Conservation (phyloP, 371 early-diverging fungal species). For the Mucor circinelloides region DNA sequence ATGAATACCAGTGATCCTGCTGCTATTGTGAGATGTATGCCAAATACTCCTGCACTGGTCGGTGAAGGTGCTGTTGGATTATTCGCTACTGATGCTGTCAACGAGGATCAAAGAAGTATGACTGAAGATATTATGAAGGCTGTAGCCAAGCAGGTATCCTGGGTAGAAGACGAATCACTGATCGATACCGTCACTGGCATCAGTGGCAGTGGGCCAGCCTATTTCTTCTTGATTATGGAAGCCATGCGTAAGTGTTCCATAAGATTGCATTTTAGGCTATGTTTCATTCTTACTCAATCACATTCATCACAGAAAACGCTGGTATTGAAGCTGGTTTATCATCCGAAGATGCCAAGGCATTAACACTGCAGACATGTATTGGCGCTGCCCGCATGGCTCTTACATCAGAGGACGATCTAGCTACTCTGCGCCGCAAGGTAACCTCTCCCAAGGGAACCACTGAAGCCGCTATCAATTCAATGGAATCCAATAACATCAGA, state of each 20-base stretch:
- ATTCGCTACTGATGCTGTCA: slow-evolving; percentile 68
- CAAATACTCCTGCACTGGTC: slow-evolving; percentile 92
- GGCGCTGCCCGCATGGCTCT: slow-evolving; percentile 91
- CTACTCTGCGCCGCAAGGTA: slow-evolving; percentile 81
- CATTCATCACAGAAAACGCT: slow-evolving; percentile 60
- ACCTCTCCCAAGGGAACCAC: slow-evolving; percentile 96
- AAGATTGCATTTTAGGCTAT: neutral
- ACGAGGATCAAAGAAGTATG: slow-evolving; percentile 59
- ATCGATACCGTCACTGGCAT: slow-evolving; percentile 91
- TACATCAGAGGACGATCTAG: slow-evolving; percentile 68
- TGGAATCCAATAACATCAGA: slow-evolving; percentile 68
- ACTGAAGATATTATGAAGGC: slow-evolving; percentile 70
- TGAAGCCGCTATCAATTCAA: slow-evolving; percentile 81
- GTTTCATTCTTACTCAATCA: neutral
- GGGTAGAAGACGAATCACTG: slow-evolving; percentile 77
- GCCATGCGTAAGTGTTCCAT: slow-evolving; percentile 62
- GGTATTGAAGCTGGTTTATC: slow-evolving; percentile 81
- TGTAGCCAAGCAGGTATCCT: slow-evolving; percentile 76
- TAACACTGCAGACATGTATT: slow-evolving; percentile 87
- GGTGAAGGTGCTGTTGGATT: slow-evolving; percentile 88
- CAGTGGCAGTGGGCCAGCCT: slow-evolving; percentile 91
- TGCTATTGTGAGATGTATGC: slow-evolving; percentile 88
- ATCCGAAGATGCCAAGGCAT: slow-evolving; percentile 70
- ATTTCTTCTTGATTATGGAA: slow-evolving; percentile 92
- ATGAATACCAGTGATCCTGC: slow-evolving; percentile 44